Conservation (phyloP, 805 yeast species). For the Candida morakotiae region DNA sequence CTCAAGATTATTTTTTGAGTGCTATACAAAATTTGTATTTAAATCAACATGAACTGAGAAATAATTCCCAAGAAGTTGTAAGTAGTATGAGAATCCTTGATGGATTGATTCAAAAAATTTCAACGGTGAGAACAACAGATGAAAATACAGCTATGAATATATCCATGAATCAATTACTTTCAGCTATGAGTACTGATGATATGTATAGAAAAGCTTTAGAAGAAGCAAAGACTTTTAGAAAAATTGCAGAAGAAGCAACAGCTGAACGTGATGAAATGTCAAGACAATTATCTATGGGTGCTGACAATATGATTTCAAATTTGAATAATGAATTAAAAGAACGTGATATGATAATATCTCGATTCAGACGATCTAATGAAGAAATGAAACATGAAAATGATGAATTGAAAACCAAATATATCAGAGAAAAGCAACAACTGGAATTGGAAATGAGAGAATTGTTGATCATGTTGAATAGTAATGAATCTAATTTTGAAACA, state of each 20-base stretch:
- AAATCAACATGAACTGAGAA: slow-evolving; percentile 48
- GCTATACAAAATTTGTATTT: slow-evolving; percentile 65
- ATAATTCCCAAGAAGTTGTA: slow-evolving; percentile 38
- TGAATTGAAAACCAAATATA: slow-evolving; percentile 54
- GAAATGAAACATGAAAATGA: slow-evolving; percentile 59
- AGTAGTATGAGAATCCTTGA: slow-evolving; percentile 60
- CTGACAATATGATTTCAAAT: slow-evolving; percentile 65
- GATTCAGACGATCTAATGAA: slow-evolving; percentile 59
- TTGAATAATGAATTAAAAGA: slow-evolving; percentile 61
- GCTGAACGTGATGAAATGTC: slow-evolving; percentile 62
- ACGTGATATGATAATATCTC: slow-evolving; percentile 52
- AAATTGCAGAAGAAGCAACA: slow-evolving; percentile 49
- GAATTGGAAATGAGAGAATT: slow-evolving; percentile 76
- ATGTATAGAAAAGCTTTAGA: slow-evolving; percentile 67
- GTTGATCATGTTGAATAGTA: slow-evolving; percentile 55
- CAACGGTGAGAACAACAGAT: slow-evolving; percentile 47
- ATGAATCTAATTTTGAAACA: slow-evolving; percentile 25
- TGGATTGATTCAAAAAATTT: slow-evolving; percentile 60
- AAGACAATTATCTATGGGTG: slow-evolving; percentile 66
- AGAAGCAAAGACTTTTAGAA: slow-evolving; percentile 51
- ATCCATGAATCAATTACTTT: slow-evolving; percentile 68
- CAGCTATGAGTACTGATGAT: slow-evolving; percentile 79
- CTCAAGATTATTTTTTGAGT: slow-evolving; percentile 55
- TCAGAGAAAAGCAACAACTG: slow-evolving; percentile 68
- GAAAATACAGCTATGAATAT: slow-evolving; percentile 57